A percentile compares a stretch with the other conserved stretches of the same genome.
phyloP scores from a whole-genome alignment of 495 filamentous ascomycete species.

The Aspergillus coremiiformis region DNA sequence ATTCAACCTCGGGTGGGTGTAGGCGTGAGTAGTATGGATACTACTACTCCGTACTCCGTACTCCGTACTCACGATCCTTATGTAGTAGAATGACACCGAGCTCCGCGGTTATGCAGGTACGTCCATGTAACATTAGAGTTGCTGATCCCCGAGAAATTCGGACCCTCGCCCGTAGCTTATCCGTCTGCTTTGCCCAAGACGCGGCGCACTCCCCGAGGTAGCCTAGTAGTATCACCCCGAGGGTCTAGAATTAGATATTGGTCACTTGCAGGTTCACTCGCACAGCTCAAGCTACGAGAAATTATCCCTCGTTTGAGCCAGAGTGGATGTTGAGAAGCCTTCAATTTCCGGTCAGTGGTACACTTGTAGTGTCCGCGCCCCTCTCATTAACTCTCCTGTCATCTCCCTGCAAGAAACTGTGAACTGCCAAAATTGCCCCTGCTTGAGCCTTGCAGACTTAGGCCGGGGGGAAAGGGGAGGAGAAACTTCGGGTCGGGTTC shows the following conservation, averaged over 20 bases:
- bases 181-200: background rate
- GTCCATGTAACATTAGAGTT: slow-evolving; percentile 17
- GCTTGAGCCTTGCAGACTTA: too few species aligned
- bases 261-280: background rate
- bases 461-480: too few species aligned
- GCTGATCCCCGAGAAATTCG: slow-evolving; percentile 13
- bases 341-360: slow-evolving; percentile 6
- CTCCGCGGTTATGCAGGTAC: slow-evolving; percentile 16
- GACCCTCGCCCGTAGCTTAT: slow-evolving; percentile 9
- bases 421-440: background rate
- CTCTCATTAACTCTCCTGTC: background rate
- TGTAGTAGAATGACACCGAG: slow-evolving; percentile 6
- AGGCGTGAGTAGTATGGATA: too few species aligned
- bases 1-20: background rate
- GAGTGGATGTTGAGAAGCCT: slow-evolving; percentile 6
- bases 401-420: background rate
- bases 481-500: background rate
- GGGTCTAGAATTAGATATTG: slow-evolving; percentile 1
- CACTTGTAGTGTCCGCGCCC: slow-evolving; percentile 1
- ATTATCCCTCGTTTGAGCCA: background rate
- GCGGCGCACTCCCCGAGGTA: background rate
- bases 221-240: background rate
- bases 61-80: background rate
- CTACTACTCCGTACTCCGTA: too few species aligned
- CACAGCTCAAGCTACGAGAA: background rate